These are phyloP conservation scores for Gracilaria gracilis DNA, from an alignment of 23 red algal species.

Conservation along the genomic window DNA sequence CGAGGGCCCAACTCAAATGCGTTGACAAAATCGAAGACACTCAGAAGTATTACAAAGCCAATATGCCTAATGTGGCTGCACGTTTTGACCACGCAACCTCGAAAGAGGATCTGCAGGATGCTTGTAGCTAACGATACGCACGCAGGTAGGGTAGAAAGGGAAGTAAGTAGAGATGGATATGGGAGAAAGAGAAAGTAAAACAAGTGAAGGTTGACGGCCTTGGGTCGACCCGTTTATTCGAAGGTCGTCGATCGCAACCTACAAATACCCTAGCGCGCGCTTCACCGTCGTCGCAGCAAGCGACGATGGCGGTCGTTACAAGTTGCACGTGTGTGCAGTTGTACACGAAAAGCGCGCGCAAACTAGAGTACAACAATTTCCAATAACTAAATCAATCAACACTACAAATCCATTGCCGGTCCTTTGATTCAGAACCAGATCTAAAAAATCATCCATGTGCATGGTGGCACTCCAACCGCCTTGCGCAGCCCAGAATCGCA, in stretches of 20 bases:
- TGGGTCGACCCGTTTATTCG: background rate
- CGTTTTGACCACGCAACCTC: too few species aligned
- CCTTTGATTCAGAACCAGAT: background rate
- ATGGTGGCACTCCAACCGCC: background rate
- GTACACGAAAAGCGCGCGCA: constrained; percentile 9
- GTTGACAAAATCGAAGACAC: too few species aligned
- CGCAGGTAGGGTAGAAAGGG: background rate
- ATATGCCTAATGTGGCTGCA: too few species aligned
- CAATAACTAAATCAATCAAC: background rate
- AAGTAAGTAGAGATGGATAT: background rate
- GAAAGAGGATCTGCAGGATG: too few species aligned
- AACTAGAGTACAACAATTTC: background rate
- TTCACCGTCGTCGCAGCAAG: background rate
- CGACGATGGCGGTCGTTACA: background rate
- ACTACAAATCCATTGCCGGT: background rate
- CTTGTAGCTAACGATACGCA: too few species aligned
- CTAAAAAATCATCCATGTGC: constrained; percentile 14
- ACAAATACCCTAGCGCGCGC: background rate
- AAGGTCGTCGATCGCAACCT: background rate
- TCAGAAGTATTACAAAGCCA: too few species aligned
- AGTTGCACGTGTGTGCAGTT: background rate
- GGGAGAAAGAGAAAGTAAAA: too few species aligned
- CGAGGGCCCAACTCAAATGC: too few species aligned
- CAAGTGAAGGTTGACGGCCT: background rate
- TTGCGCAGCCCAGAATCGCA: constrained; percentile 7